These are phyloP conservation scores for Leccinum imitatum DNA, from an alignment of 768 basidiomycete genomes.

Conservation along the genomic window DNA sequence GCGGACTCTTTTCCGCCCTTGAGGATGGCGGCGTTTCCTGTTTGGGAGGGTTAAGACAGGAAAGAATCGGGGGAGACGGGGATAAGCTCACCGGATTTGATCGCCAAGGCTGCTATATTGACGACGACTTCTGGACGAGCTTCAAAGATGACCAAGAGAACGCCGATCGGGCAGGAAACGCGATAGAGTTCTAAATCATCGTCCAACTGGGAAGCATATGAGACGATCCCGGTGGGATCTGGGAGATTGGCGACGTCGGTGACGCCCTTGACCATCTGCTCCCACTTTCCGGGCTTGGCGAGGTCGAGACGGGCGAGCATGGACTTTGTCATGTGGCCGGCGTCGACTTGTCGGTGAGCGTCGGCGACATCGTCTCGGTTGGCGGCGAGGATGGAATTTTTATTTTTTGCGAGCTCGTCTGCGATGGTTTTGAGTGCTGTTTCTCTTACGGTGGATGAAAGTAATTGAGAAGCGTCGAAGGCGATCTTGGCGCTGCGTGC, in stretches of 20 bases:
- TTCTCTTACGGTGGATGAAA: constrained; percentile 65
- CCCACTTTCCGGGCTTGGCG: constrained; percentile 82
- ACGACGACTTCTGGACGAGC: constrained; percentile 97
- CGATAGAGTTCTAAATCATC: constrained; percentile 86
- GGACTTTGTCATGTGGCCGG: constrained; percentile 80
- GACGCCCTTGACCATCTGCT: constrained; percentile 89
- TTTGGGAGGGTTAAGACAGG: background rate
- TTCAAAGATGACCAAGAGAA: constrained; percentile 95
- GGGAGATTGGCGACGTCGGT: constrained; percentile 81
- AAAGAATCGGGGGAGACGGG: background rate
- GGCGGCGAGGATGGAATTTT: constrained; percentile 70
- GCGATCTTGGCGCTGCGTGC: constrained; percentile 80
- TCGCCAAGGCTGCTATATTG: constrained; percentile 93
- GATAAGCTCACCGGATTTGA: constrained; percentile 80
- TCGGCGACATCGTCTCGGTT: constrained; percentile 83
- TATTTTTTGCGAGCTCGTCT: constrained; percentile 60
- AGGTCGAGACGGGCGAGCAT: constrained; percentile 87
- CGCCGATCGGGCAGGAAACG: constrained; percentile 95
- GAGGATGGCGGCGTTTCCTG: constrained; percentile 94
- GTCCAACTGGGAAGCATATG: constrained; percentile 89
- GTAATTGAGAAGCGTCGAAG: constrained; percentile 84
- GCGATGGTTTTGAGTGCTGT: constrained; percentile 71
- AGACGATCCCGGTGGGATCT: constrained; percentile 82
- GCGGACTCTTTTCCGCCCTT: constrained; percentile 98
- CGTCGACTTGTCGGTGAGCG: constrained; percentile 73